Conservation (phyloP, 2,329 filamentous ascomycete species). For the Colletotrichum horii region DNA sequence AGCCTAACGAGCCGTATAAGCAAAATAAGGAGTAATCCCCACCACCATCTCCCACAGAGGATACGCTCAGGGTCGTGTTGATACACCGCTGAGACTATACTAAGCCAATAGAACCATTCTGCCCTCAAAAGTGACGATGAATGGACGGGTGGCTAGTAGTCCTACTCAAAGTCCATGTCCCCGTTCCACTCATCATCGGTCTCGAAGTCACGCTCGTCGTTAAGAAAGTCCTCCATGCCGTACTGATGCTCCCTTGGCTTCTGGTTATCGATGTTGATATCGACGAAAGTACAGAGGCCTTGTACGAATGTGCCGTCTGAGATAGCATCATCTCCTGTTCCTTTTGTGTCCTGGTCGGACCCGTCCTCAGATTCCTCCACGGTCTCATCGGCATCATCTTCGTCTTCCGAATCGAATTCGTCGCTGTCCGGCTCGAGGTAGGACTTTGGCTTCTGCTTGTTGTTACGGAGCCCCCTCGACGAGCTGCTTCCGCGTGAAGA, state of each 20-base stretch:
- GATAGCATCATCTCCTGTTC: conserved; percentile 3
- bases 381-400: conserved; percentile 16
- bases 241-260: conserved; percentile 72
- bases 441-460: conserved; percentile 24
- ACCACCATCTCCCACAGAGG: neutral
- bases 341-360: conserved; percentile 11
- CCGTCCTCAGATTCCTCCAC: conserved; percentile 12
- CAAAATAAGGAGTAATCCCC: neutral
- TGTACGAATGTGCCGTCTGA: conserved; percentile 53
- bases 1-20: neutral
- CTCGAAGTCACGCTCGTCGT: conserved; percentile 59
- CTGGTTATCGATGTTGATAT: conserved; percentile 78
- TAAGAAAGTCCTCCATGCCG: conserved; percentile 74
- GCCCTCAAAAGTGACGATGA: neutral
- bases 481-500: conserved; percentile 34
- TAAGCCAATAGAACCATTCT: neutral
- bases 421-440: conserved; percentile 55
- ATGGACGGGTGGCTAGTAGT: conserved; percentile 15
- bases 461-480: conserved; percentile 26
- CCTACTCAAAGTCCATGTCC: conserved; percentile 55
- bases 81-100: neutral
- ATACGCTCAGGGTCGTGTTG: neutral
- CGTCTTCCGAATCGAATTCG: conserved; percentile 38
- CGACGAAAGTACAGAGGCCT: conserved; percentile 73
- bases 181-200: conserved; percentile 65